A percentile compares a stretch with the other conserved stretches of the same genome.
These are phyloP conservation scores for Penium margaritaceum DNA, from an alignment of 139 green algal genomes.

Conservation along the genomic window DNA sequence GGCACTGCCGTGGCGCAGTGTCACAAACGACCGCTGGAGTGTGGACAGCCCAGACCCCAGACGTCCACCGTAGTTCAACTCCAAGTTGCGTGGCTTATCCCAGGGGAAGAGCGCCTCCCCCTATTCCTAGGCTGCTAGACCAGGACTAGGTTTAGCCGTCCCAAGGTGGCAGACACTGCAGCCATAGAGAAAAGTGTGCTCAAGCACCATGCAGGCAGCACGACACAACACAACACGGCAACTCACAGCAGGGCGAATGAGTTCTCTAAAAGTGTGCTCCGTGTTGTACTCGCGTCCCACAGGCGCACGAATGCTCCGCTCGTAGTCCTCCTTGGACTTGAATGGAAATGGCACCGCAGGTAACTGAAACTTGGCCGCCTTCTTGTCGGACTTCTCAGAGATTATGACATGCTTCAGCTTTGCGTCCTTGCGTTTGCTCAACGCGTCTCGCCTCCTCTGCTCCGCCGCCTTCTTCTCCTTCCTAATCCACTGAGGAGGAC, in stretches of 20 bases:
- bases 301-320: slow-evolving; percentile 67
- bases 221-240: too few relatives aligned
- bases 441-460: slow-evolving; percentile 51
- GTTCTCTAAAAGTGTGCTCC: slow-evolving; percentile 60
- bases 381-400: slow-evolving; percentile 80
- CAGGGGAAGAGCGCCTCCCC: too few relatives aligned
- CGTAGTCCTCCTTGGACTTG: slow-evolving; percentile 53
- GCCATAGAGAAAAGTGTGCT: too few relatives aligned
- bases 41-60: too few relatives aligned
- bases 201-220: too few relatives aligned
- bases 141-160: too few relatives aligned
- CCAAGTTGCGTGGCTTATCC: too few relatives aligned
- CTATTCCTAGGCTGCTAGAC: too few relatives aligned
- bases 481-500: slow-evolving; percentile 27
- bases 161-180: too few relatives aligned
- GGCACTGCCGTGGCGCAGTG: too few relatives aligned
- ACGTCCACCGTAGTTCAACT: too few relatives aligned
- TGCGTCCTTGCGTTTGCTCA: slow-evolving; percentile 67
- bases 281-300: slow-evolving; percentile 87
- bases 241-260: slow-evolving; percentile 64
- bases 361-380: slow-evolving; percentile 64
- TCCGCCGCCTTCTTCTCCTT: slow-evolving; percentile 61
- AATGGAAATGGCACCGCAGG: slow-evolving; percentile 66
- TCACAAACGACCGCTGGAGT: too few relatives aligned
- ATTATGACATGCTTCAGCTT: slow-evolving; percentile 75